These are phyloP conservation scores for Pyrus bretschneideri DNA, from an alignment of 306 rosid species.

Conservation along the genomic window DNA sequence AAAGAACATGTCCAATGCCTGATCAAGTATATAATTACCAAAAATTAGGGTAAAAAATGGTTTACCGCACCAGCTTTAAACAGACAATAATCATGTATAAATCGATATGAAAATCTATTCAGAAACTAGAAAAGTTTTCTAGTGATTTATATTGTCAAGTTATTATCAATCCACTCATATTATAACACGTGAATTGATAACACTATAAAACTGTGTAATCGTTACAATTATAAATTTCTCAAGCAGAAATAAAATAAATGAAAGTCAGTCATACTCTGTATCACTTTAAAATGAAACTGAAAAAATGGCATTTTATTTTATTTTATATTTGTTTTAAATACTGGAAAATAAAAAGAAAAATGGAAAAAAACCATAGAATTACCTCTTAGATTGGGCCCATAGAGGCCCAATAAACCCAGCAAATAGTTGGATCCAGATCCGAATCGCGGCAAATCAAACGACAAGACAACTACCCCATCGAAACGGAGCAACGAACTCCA, in stretches of 20 bases:
- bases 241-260: neutral
- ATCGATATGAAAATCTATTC: too few relatives aligned
- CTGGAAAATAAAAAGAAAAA: neutral
- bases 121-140: too few relatives aligned
- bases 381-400: neutral
- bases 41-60: neutral
- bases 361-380: neutral
- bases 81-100: neutral
- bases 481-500: neutral
- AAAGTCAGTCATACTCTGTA: neutral
- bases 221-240: too few relatives aligned
- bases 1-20: neutral
- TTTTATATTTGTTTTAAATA: neutral
- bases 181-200: neutral
- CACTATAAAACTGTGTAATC: too few relatives aligned
- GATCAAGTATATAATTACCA: neutral
- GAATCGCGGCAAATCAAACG: constrained; percentile 12
- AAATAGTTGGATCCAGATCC: constrained; percentile 9
- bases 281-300: neutral
- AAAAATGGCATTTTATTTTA: neutral
- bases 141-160: neutral
- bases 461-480: neutral
- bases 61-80: neutral
- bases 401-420: neutral
- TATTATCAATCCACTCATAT: too few relatives aligned